phyloP scores from a whole-genome alignment of 2,329 filamentous ascomycete species.

The Penicillium verrucosum region DNA sequence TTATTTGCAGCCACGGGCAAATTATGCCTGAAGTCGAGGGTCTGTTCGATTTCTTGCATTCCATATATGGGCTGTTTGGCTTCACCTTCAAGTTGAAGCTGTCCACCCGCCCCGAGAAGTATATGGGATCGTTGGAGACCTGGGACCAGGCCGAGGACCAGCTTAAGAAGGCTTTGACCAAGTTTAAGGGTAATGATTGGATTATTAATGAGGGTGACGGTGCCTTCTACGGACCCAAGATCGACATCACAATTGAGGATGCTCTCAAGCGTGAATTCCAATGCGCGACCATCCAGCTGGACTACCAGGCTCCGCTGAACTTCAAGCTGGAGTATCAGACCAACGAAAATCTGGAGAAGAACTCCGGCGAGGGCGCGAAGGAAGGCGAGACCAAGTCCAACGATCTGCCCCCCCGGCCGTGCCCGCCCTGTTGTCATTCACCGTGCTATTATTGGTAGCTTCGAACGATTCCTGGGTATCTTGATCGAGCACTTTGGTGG shows the following conservation, averaged over 20 bases:
- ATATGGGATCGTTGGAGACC: conserved; percentile 76
- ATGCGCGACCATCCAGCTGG: conserved; percentile 90
- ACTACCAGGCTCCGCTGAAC: conserved; percentile 80
- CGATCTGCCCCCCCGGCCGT: conserved; percentile 39
- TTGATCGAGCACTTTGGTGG: conserved; percentile 51
- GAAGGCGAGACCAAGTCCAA: conserved; percentile 41
- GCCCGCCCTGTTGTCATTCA: conserved; percentile 53
- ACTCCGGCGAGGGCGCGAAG: conserved; percentile 28
- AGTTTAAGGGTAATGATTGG: conserved; percentile 75
- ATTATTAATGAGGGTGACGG: conserved; percentile 91
- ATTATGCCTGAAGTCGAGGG: conserved; percentile 71
- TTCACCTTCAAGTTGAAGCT: conserved; percentile 93
- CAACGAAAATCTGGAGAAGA: conserved; percentile 59
- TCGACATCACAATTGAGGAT: conserved; percentile 92
- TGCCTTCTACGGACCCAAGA: conserved; percentile 98
- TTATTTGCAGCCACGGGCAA: conserved; percentile 70
- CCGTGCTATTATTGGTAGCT: conserved; percentile 50
- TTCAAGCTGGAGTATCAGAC: conserved; percentile 87
- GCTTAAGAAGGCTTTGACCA: conserved; percentile 73
- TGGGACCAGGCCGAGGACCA: conserved; percentile 87
- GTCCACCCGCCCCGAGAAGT: conserved; percentile 86
- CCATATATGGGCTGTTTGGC: conserved; percentile 77
- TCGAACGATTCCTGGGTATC: conserved; percentile 52
- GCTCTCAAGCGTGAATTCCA: conserved; percentile 80
- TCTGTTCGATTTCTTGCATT: conserved; percentile 81